Base-by-base conservation (phyloP, 208 protist genomes). In the Leishmania turanica region DNA sequence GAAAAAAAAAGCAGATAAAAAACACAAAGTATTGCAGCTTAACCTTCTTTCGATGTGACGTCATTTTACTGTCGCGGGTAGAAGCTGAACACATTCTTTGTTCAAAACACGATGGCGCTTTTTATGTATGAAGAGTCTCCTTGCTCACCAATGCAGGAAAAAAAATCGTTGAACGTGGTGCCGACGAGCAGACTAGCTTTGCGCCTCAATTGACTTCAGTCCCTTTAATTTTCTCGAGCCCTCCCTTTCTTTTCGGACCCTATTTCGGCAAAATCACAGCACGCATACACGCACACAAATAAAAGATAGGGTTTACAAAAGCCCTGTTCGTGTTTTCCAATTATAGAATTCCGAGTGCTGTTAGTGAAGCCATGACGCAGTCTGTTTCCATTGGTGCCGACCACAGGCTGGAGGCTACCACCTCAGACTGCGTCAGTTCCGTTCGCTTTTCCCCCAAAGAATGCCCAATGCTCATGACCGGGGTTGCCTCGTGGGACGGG, bases 401-500 rank as follows among this genome's bases (percentile, higher is more conserved):
- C 7, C 93, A 96, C 79, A 76, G 84, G n/a, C 80, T 96, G n/a
- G 60, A 73, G 75, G 84, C 84, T 1, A 86, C 89, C 40, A 89
- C 93, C n/a, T 77, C 68, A 19, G 93, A 95, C 77, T 94, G 91
- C 74, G 84, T 96, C 47, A 95, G 91, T 78, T 85, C 75, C 47
- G 85, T 96, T 42, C 83, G 86, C 21, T 96, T 94, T 79, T 92
- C 91, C 1, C 89, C 93, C 17, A 81, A 80, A 58, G 88, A 89
- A 37, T 95, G 88, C 71, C 93, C 91, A 1, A 84, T 90, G 75
- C 75, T 87, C 17, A 78, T 97, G 70, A 69, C 94, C 34, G 94
- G 91, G 0, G 92, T 88, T 19, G 85, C 91, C 37, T 88, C 90
- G 34, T 97, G 94, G 93, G 94, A 97, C 69, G 88, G 87, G 51